These are phyloP conservation scores for Lipomyces yamadae DNA, from an alignment of 805 yeast genomes.

Conservation along the genomic window DNA sequence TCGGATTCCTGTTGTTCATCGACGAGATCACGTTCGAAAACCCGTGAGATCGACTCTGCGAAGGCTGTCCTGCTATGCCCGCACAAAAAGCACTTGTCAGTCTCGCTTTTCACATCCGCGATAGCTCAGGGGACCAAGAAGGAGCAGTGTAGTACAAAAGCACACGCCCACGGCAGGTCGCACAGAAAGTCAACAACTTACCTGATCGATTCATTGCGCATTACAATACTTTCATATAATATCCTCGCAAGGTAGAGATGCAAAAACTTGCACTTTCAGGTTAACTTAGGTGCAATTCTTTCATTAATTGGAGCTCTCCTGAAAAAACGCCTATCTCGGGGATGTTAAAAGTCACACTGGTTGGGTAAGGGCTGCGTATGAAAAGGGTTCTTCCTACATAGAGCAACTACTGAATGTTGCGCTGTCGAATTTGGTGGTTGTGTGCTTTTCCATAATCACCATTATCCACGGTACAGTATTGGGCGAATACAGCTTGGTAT, in stretches of 20 bases:
- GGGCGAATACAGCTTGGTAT: neutral
- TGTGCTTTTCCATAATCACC: no score
- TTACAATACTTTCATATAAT: neutral
- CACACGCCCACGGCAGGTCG: neutral
- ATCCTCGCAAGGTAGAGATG: neutral
- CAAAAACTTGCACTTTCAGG: neutral
- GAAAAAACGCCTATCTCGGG: neutral
- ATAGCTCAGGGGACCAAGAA: neutral
- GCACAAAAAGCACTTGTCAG: neutral
- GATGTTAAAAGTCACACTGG: neutral
- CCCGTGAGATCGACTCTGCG: conserved; percentile 33
- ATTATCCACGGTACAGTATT: neutral
- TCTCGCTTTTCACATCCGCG: neutral
- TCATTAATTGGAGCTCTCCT: neutral
- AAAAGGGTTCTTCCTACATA: neutral
- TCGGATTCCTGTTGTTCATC: conserved; percentile 24
- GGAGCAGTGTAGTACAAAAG: neutral
- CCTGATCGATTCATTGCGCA: conserved; percentile 24
- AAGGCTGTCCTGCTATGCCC: conserved; percentile 20
- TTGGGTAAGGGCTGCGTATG: neutral
- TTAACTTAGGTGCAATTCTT: neutral
- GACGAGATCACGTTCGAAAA: conserved; percentile 31
- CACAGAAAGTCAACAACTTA: neutral
- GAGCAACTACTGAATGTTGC: neutral
- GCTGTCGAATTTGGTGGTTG: neutral